Evolutionary conservation across 345 rosid species (phyloP), one percentile per base, ranked within the genome.

Genomic region (Syzygium grande): DNA sequence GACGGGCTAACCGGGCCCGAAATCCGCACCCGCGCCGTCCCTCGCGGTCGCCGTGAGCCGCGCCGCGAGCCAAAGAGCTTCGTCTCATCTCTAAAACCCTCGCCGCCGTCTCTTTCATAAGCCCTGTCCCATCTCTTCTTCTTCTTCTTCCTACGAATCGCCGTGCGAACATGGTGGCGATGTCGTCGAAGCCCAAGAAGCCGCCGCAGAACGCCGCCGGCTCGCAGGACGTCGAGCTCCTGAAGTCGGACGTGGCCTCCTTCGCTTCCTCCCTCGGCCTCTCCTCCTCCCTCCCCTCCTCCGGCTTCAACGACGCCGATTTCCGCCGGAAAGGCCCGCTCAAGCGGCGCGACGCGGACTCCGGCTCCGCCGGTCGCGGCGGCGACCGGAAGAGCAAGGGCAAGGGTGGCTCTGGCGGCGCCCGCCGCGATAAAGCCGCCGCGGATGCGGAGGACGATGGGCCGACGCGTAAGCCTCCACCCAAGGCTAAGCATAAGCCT

Each of bases 191-290:
- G 85, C 89, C 91, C 22, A 87, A 91, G 78, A 90, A 59, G 46
- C n/a, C 86, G 51, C 29, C 49, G 51, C 65, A 55, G 87, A 49
- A 51, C 15, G 61, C 51, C 53, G 46, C 38, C 46, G 87, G 87
- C 46, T 49, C 89, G 27, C 51, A 61, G 88, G 94, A 90, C 86
- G 29, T 89, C 6, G 93, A 92, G 15, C 86, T 83, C 23, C 92
- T 98, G 88, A 90, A 91, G 85, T 91, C 97, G 14, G 99, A 98
- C 49, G 86, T 98, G 38, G 99, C 98, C 27, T 92, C 98, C 3
- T 94, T 93, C 88, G 95, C 96, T 87, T 95, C 99, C 49, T 91
- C 98, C n/a, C 91, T 98, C 9, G 99, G 99, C 49, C 89, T 97
- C 51, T 43, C 95, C 85, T 91, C 96, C 54, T 90, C 53, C 3